A percentile compares a stretch with the other conserved stretches of the same genome.
Conservation (phyloP, 306 rosid genomes). For the Inga laurina region DNA sequence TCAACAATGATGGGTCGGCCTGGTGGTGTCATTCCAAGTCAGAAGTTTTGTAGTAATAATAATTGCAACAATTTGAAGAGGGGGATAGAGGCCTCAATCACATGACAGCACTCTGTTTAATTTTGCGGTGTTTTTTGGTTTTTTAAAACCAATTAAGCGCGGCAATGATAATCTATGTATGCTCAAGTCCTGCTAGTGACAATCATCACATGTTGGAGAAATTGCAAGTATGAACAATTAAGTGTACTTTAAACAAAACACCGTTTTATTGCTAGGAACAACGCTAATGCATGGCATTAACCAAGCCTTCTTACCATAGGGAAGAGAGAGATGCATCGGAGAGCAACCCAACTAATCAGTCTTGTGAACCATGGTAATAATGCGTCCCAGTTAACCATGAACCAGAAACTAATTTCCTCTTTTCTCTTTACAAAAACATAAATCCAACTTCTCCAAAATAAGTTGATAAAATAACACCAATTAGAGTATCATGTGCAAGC, state of each 20-base stretch:
- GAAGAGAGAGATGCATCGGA: background rate
- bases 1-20: constrained; percentile 97
- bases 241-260: background rate
- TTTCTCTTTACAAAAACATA: background rate
- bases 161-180: background rate
- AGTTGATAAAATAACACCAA: background rate
- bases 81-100: background rate
- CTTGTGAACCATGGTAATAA: background rate
- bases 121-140: background rate
- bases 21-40: constrained; percentile 27
- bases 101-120: background rate
- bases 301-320: background rate
- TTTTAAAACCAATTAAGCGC: background rate
- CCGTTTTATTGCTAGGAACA: background rate
- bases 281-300: background rate
- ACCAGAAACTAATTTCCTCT: background rate
- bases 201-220: background rate
- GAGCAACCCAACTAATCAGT: background rate
- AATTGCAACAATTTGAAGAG: background rate
- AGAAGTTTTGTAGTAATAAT: constrained; percentile 25
- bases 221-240: constrained; percentile 5
- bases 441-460: background rate
- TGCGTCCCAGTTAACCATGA: background rate
- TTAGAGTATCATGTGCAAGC: background rate
- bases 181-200: background rate